Evolutionary conservation across 1,139 yeast species (phyloP), one percentile per base, ranked within the genome.

Genomic region (Hansenula anomala): DNA sequence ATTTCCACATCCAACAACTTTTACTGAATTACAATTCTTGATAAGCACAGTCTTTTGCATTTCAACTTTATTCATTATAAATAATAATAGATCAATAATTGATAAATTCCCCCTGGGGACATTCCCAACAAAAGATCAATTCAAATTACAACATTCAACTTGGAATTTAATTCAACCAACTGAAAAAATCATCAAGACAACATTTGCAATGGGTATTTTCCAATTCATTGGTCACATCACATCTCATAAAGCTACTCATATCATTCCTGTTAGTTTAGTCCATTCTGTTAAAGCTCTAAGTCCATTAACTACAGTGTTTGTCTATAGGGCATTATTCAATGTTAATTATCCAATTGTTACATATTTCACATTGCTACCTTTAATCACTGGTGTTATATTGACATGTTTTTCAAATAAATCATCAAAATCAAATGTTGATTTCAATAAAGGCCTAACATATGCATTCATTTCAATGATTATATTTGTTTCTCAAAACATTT

Each of bases 171-270:
- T 76, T 30, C 72, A 66, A 12, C 86, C 94, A 10, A 69, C 78
- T 4, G 45, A 53, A 23, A 64, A 71, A 33, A 69, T 86, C 30
- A 57, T 88, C 17, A 58, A 67, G 40, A 78, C 92, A 26, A 86
- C 95, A 0, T 73, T 87, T 23, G 97, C 97, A 18, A 86, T 90
- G 96, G 97, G 97, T 4, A 66, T 80, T 42, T 90, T 90, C 63
- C 97, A 90, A 64, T 84, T 90, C 47, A 67, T 81, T 24, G 97
- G 97, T 16, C 97, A 90, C 60, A 77, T 89, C 44, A 78, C 95
- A 12, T 78, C 95, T 6, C 96, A 89, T 59, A 84, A 85, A 60
- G 92, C 97, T 19, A 88, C 96, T 2, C 75, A 89, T 3, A 63
- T 83, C 45, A 85, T 90, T 35, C 96, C 97, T 0, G 96, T 90